These are phyloP conservation scores for Nakataea oryzae DNA, from an alignment of 2,329 filamentous ascomycete species.

Conservation along the genomic window DNA sequence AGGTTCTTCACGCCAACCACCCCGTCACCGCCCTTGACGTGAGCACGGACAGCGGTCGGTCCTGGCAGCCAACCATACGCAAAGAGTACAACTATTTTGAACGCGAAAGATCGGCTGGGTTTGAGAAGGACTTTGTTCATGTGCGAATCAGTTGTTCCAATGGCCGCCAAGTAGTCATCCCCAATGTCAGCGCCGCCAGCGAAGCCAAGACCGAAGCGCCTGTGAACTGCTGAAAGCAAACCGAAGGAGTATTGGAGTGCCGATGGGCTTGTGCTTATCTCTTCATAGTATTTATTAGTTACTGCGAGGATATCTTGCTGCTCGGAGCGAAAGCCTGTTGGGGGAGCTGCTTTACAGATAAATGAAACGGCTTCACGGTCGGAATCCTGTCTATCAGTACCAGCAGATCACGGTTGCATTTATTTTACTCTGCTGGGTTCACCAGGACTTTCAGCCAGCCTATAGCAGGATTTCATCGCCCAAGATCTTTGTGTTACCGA, in stretches of 20 bases:
- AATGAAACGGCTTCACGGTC: too few relatives aligned
- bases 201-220: slow-evolving; percentile 3
- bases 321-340: too few relatives aligned
- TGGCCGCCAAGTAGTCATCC: slow-evolving; percentile 1
- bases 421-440: too few relatives aligned
- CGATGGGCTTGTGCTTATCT: too few relatives aligned
- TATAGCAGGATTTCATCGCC: too few relatives aligned
- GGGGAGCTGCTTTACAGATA: too few relatives aligned
- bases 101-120: slow-evolving; percentile 29
- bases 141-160: slow-evolving; percentile 5
- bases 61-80: slow-evolving; percentile 46
- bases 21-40: slow-evolving; percentile 47
- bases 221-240: neutral
- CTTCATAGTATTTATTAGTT: neutral
- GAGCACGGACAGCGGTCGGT: slow-evolving; percentile 46
- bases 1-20: slow-evolving; percentile 53
- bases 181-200: slow-evolving; percentile 3
- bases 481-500: too few relatives aligned
- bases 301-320: too few relatives aligned
- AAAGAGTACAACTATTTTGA: slow-evolving; percentile 53
- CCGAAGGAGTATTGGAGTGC: too few relatives aligned
- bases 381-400: too few relatives aligned
- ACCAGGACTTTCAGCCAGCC: too few relatives aligned
- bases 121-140: slow-evolving; percentile 4
- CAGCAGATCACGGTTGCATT: too few relatives aligned